These are phyloP conservation scores for Citrus unshiu DNA, from an alignment of 345 rosid genomes.

Conservation along the genomic window DNA sequence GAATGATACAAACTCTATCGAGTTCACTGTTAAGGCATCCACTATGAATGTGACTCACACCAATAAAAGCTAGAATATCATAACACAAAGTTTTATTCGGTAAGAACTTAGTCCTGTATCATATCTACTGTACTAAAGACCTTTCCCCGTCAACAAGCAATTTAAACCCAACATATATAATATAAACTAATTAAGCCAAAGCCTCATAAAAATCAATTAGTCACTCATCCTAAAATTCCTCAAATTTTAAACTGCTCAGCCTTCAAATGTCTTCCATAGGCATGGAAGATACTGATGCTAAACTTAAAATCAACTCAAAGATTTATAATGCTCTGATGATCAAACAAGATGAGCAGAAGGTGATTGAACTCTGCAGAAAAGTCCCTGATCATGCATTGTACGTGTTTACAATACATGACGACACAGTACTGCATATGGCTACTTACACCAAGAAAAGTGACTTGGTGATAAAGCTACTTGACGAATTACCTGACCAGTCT, in stretches of 20 bases:
- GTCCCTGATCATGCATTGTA: conserved; percentile 1
- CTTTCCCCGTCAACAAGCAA: not conserved
- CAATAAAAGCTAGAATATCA: not conserved
- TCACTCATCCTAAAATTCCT: not conserved
- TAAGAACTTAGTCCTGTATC: too few relatives aligned
- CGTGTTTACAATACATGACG: conserved; percentile 2
- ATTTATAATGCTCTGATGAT: conserved; percentile 3
- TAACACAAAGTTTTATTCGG: not conserved
- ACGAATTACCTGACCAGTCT: conserved; percentile 8
- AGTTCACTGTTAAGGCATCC: not conserved
- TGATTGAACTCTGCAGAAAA: conserved; percentile 9
- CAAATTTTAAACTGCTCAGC: not conserved
- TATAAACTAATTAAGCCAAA: not conserved
- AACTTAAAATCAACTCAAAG: not conserved
- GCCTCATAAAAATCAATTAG: not conserved
- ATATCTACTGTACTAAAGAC: not conserved
- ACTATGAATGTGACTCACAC: not conserved
- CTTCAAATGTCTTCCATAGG: not conserved
- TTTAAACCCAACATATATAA: not conserved
- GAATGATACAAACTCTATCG: not conserved
- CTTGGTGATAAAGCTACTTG: not conserved
- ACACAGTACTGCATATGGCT: conserved; percentile 10
- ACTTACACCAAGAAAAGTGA: not conserved
- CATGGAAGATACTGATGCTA: not conserved
- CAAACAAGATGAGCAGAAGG: not conserved